Percentiles rank a stretch among this genome's conserved stretches.
phyloP scores from a whole-genome alignment of 805 yeast genomes.

The Wickerhamiella lipophila region DNA sequence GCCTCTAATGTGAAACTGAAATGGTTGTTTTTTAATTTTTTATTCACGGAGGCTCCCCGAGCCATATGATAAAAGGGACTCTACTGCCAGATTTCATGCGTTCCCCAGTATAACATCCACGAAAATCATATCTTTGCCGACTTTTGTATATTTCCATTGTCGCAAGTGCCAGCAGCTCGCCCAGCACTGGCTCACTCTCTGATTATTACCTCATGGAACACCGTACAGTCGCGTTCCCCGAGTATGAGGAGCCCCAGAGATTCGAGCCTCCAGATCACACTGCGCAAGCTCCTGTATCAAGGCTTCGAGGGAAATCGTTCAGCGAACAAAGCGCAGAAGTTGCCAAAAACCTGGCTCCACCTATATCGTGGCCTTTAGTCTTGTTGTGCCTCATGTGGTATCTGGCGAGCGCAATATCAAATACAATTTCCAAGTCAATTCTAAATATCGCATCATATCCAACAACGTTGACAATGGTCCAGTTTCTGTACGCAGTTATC shows the following conservation, averaged over 20 bases:
- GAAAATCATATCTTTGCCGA: too few relatives aligned
- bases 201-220: constrained; percentile 8
- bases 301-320: constrained; percentile 19
- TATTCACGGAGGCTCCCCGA: too few relatives aligned
- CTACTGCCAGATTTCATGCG: too few relatives aligned
- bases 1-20: too few relatives aligned
- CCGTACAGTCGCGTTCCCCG: constrained; percentile 10
- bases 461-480: constrained; percentile 78
- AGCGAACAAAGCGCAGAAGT: constrained; percentile 27
- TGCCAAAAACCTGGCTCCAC: constrained; percentile 31
- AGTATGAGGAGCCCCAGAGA: constrained; percentile 1
- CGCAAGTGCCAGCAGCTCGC: neutral
- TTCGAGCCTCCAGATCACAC: neutral
- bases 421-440: constrained; percentile 69
- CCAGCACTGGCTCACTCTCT: neutral
- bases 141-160: neutral
- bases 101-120: too few relatives aligned
- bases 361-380: constrained; percentile 35
- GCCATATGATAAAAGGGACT: too few relatives aligned
- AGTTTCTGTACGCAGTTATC: constrained; percentile 59
- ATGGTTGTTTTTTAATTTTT: too few relatives aligned
- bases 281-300: neutral
- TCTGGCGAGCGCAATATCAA: constrained; percentile 62
- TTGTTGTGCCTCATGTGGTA: constrained; percentile 68
- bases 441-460: constrained; percentile 62